Base-by-base conservation (phyloP, 441 rosid genomes). In the Gossypium aridum region DNA sequence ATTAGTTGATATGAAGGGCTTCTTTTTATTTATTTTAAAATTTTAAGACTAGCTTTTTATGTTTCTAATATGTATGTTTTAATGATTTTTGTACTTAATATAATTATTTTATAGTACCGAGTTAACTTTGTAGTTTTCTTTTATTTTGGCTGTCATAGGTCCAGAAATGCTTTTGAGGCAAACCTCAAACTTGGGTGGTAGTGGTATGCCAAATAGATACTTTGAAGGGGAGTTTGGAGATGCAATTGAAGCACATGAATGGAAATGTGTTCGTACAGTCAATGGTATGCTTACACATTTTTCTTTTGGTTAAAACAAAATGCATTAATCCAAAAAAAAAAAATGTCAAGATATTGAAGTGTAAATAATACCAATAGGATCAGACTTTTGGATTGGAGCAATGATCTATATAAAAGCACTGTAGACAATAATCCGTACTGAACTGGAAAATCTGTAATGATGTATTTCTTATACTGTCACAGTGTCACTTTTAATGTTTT, bases 181-280 rank as follows among this genome's bases (percentile, higher is more conserved):
- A 79, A 87, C 96, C 62, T 90, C 98, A 70, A 76, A 69, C 76
- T 81, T 92, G 85, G 82, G 69, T 72, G 75, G 81, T 57, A 77
- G 75, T 72, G 78, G 34, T 61, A 72, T 80, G 57, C 64, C 77
- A n/a, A 92, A 87, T 78, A 81, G 84, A 43, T 83, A 85, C 80
- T 87, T 82, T 71, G 97, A 83, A 43, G 88, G 91, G 80, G 92
- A 91, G 68, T 74, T 23, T 12, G 98, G 98, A 78, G 99, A 96
- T 92, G 98, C 94, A 73, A 65, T 94, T 73, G 98, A 96, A 77
- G 92, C 96, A 72, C 90, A 96, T 77, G 80, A 89, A 74, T 96
- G 99, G 99, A 91, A 89, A 89, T 96, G 98, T 84, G 91, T 94
- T 70, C 89, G 92, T 76, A 94, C 95, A 8, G 63, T 90, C 70